phyloP scores from a whole-genome alignment of 345 rosid genomes.

The Citrus trifoliata region DNA sequence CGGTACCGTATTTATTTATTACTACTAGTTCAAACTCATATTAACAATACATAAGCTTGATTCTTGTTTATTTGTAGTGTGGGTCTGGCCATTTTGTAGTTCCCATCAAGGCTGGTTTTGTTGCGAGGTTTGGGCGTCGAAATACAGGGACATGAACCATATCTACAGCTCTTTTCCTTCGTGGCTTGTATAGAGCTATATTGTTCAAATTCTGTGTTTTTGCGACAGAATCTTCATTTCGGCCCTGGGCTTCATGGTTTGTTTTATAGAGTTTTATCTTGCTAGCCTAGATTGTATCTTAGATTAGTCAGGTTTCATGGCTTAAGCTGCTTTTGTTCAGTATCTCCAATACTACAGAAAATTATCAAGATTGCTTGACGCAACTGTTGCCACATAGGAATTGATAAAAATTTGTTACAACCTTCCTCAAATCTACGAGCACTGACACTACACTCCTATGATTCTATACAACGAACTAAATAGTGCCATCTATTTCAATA shows the following conservation, averaged over 20 bases:
- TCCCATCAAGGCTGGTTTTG: conserved; percentile 9
- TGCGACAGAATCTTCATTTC: neutral
- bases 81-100: neutral
- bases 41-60: neutral
- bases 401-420: neutral
- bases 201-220: neutral
- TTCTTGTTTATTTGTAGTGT: neutral
- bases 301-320: neutral
- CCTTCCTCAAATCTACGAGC: neutral
- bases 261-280: neutral
- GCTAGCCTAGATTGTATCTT: neutral
- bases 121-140: conserved; percentile 10
- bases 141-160: neutral
- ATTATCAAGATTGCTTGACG: neutral
- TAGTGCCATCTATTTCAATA: neutral
- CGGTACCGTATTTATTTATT: neutral
- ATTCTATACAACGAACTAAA: neutral
- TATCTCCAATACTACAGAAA: too few relatives aligned
- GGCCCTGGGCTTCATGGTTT: neutral
- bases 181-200: neutral
- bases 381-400: neutral
- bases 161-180: neutral
- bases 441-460: neutral
- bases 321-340: too few relatives aligned
- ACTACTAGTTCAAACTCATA: neutral